Conservation (phyloP, 2,329 filamentous ascomycete genomes). For the Tolypocladium nubicola region DNA sequence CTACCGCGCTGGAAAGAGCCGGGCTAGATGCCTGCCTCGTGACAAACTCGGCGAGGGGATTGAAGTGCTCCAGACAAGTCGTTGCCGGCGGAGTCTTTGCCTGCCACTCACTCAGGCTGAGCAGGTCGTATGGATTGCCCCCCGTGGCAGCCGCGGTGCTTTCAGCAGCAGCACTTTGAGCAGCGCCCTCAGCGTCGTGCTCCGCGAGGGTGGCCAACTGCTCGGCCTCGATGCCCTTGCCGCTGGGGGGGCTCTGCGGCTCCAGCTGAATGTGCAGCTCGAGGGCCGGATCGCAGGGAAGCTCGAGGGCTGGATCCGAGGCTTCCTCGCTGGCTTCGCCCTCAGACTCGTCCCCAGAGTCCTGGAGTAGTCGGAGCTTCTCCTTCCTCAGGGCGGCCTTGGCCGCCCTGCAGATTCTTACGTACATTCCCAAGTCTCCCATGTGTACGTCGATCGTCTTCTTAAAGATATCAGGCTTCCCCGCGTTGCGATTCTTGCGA, state of each 20-base stretch:
- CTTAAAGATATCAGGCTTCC: slow-evolving; percentile 4
- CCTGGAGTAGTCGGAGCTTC: background rate
- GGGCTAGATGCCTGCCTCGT: background rate
- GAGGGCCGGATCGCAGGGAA: background rate
- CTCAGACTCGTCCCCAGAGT: background rate
- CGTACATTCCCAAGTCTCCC: slow-evolving; percentile 12
- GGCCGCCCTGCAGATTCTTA: background rate
- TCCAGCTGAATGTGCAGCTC: background rate
- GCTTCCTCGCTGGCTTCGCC: background rate
- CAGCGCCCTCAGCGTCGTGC: background rate
- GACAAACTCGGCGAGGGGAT: background rate
- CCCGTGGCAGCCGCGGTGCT: background rate
- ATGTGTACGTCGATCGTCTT: slow-evolving; percentile 16
- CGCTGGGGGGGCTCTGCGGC: background rate
- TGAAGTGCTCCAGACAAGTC: background rate
- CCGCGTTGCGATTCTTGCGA: slow-evolving; percentile 10
- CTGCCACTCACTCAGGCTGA: background rate
- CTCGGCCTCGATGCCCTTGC: background rate
- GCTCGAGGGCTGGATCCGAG: too few relatives aligned
- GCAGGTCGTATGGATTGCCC: background rate
- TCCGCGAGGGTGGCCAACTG: background rate
- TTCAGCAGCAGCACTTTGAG: background rate
- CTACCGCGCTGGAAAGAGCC: background rate
- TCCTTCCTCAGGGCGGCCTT: background rate
- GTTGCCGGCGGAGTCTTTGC: background rate